Base-by-base conservation (phyloP, 805 yeast genomes). In the Myxozyma neotropica region DNA sequence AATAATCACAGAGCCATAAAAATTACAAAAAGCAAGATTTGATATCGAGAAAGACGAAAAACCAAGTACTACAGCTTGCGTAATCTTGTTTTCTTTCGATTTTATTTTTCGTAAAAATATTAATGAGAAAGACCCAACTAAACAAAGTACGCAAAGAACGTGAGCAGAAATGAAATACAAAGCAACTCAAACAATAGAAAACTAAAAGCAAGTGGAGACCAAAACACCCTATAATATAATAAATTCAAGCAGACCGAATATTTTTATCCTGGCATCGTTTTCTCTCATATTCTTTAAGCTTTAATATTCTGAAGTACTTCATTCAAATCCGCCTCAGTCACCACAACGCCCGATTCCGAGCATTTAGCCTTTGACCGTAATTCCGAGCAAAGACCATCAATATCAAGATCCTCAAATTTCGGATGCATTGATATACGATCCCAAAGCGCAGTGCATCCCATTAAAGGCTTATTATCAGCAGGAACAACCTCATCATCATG, bases 341-440 rank as follows among this genome's bases (percentile, higher is more conserved):
- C 83, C 31, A 94, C 96, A 33, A 88, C 97, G 17, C 99, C 99
- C 56, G 80, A 77, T 70, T 93, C 97, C 13, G 96, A 87, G 77
- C 99, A 94, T 75, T 90, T 91, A 10, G 98, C 99, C 80, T 93
- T 94, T 39, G 85, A 75, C 74, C 93, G 88, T 71, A 94, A 80
- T 75, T 94, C 99, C 45, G 77, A 72, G 80, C 99, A 94, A 72
- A 94, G 80, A 1, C 96, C 95, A 71, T 93, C 97, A 65, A 94
- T 92, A 73, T 94, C 99, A 54, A 94, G 79, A 60, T 92, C 97
- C 4, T 94, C 84, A 73, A 92, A 94, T 71, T 87, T 84, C 35
- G 99, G 98, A 78, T 94, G 98, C 23, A 94, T 75, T 1, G 97
- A 88, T 39, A 94, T 87, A 70, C 98, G 82, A 73, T 93, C 98